Evolutionary conservation across 805 yeast genomes (phyloP), one percentile per base, ranked within the genome.

Genomic region (Suhomyces faveliae): DNA sequence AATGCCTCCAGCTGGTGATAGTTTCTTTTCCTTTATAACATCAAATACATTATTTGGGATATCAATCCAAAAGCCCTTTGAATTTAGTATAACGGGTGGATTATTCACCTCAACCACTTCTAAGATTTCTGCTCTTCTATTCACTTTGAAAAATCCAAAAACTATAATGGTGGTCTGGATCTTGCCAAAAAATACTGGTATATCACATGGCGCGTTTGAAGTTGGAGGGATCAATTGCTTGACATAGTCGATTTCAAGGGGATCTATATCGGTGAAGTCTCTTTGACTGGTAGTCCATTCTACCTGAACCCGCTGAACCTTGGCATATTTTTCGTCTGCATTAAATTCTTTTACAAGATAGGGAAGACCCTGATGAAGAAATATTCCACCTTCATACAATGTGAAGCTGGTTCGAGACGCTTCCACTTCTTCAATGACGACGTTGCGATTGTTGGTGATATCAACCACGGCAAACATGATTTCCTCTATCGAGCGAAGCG

Each of bases 251-350:
- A 85, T 83, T 56, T 83, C 84, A 19, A 76, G 63, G 0, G 99
- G 97, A 62, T 94, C 98, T 7, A 94, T 87, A 64, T 94, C 96
- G 0, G 97, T 89, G 57, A 78, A 94, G 64, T 94, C 99, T 47
- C 99, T 72, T 61, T 92, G 98, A 41, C 78, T 77, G 0, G 99
- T 94, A 0, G 81, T 77, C 98, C 98, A 94, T 53, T 92, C 96
- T 12, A 94, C 99, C 58, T 85, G 84, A 0, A 90, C 96, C 44
- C 97, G 68, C 57, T 81, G 85, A 4, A 92, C 97, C 50, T 84
- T 85, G 0, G 98, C 98, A 65, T 69, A 87, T 48, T 76, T 78
- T n/a, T 80, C 85, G 35, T 88, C 89, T 0, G 87, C 73, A 53
- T 90, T 86, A 59, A 94, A 85, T 56, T 90, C 96, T 42, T 85